A percentile compares a stretch with the other conserved stretches of the same genome.
phyloP scores from a whole-genome alignment of 257 asterid genomes.

The Gardenia jasminoides region DNA sequence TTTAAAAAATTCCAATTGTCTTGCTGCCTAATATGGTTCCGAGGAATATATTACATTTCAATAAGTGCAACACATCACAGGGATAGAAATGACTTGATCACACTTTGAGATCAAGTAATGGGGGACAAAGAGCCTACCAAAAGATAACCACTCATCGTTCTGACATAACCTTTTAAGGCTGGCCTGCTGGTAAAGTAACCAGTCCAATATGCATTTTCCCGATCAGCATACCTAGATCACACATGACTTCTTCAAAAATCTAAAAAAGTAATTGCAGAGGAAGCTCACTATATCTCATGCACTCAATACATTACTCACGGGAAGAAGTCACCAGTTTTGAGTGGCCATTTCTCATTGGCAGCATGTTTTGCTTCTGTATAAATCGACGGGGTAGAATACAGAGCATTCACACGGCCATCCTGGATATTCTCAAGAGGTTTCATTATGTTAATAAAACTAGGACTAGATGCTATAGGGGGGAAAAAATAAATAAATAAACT shows the following conservation, averaged over 20 bases:
- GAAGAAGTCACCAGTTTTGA: slow-evolving; percentile 79
- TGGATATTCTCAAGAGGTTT: slow-evolving; percentile 19
- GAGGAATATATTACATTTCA: not conserved
- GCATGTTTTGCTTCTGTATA: slow-evolving; percentile 73
- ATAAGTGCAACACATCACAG: not conserved
- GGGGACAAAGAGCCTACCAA: slow-evolving; percentile 42
- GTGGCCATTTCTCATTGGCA: slow-evolving; percentile 63
- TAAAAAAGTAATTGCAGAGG: not conserved
- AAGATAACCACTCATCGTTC: slow-evolving; percentile 66
- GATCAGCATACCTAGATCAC: slow-evolving; percentile 61
- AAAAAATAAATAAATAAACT: not conserved
- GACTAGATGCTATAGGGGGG: not conserved
- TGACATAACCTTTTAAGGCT: slow-evolving; percentile 64
- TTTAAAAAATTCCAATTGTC: slow-evolving; percentile 64
- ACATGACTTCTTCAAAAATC: slow-evolving; percentile 16
- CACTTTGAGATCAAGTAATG: slow-evolving; percentile 19
- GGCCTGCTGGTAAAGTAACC: slow-evolving; percentile 88
- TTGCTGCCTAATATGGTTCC: slow-evolving; percentile 55
- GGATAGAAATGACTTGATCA: not conserved
- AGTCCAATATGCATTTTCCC: slow-evolving; percentile 81
- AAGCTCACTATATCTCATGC: not conserved
- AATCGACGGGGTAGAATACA: slow-evolving; percentile 73
- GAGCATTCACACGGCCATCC: slow-evolving; percentile 86
- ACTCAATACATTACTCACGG: slow-evolving; percentile 50
- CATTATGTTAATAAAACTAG: not conserved